Percentiles rank a stretch among this genome's conserved stretches.
These are phyloP conservation scores for Begonia peltatifolia DNA, from an alignment of 306 rosid species.

Conservation along the genomic window DNA sequence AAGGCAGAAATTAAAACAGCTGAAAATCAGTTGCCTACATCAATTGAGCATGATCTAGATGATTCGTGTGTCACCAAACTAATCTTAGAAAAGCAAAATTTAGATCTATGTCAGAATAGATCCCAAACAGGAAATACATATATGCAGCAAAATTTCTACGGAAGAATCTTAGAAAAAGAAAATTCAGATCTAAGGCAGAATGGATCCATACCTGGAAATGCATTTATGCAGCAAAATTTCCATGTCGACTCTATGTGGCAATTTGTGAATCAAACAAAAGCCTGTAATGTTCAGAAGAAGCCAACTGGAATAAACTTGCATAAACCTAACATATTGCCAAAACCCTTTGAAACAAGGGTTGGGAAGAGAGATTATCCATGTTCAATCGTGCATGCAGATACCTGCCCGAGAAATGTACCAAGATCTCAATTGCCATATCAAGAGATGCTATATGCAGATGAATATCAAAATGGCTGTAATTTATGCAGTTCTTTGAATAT, in stretches of 20 bases:
- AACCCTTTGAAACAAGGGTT: slow-evolving; percentile 23
- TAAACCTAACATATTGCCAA: slow-evolving; percentile 12
- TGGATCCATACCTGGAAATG: slow-evolving; percentile 14
- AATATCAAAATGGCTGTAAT: slow-evolving; percentile 18
- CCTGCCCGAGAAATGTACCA: slow-evolving; percentile 17
- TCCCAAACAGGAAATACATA: slow-evolving; percentile 12
- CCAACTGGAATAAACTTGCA: slow-evolving; percentile 13
- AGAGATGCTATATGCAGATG: slow-evolving; percentile 23
- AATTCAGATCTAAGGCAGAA: slow-evolving; percentile 19
- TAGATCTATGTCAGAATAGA: slow-evolving; percentile 20
- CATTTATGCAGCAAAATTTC: slow-evolving; percentile 19
- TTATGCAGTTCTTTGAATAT: slow-evolving; percentile 15
- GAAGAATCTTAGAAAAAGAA: slow-evolving; percentile 19
- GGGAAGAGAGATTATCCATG: slow-evolving; percentile 34
- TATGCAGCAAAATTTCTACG: slow-evolving; percentile 20
- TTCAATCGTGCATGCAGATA: slow-evolving; percentile 13
- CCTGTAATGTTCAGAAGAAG: slow-evolving; percentile 19
- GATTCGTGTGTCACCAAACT: slow-evolving; percentile 8
- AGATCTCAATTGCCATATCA: slow-evolving; percentile 24
- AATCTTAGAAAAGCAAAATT: slow-evolving; percentile 17
- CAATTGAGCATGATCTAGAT: slow-evolving; percentile 14
- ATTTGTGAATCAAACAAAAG: slow-evolving; percentile 20
- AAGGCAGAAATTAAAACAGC: slow-evolving; percentile 20
- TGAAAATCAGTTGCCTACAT: slow-evolving; percentile 9
- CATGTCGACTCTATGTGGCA: slow-evolving; percentile 14